Base-by-base conservation (phyloP, 306 rosid species). In the Lathyrus tuberosus region DNA sequence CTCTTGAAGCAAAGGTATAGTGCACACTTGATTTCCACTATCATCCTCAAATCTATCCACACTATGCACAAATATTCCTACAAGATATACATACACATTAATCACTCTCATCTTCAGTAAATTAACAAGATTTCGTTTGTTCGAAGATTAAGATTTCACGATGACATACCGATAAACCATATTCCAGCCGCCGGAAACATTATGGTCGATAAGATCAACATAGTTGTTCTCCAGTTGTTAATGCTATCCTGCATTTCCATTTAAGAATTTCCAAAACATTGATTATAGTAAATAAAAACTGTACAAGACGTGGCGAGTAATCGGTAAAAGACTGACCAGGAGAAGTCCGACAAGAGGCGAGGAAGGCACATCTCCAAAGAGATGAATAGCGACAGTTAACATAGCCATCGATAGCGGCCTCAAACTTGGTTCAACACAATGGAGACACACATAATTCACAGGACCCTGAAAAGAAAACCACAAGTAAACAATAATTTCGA, bases 361-460 rank as follows among this genome's bases (percentile, higher is more conserved):
- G 48, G 98, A 90, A 33, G 96, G 98, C 16, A 92, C 96, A 72
- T 92, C 96, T 53, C 96, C 96, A 6, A 89, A 83, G 73, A 92
- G n/a, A 80, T 92, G 98, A 74, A 88, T 90, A 28, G 93, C 75
- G 51, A 92, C 93, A 2, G 89, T 86, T 49, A 88, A 85, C 40
- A 85, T 80, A 47, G 98, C 98, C 96, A 92, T 92, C 3, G 98
- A 79, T 44, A 92, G 66, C 5, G 96, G 98, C 81, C 98, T 85
- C 83, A 92, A 60, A 76, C 84, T 92, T 52, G 96, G 96, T 61
- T 78, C 73, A 49, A 92, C 98, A 59, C 86, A 85, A 69, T 81
- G 93, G 48, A 92, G 93, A 49, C 69, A 80, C 4, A 92, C 26
- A 35, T 18, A 92, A 76, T 85, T 92, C 59, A 92, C 91, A 18